Evolutionary conservation across 2,329 filamentous ascomycete species (phyloP), one percentile per base, ranked within the genome.

Genomic region (Arachnomyces sp.): DNA sequence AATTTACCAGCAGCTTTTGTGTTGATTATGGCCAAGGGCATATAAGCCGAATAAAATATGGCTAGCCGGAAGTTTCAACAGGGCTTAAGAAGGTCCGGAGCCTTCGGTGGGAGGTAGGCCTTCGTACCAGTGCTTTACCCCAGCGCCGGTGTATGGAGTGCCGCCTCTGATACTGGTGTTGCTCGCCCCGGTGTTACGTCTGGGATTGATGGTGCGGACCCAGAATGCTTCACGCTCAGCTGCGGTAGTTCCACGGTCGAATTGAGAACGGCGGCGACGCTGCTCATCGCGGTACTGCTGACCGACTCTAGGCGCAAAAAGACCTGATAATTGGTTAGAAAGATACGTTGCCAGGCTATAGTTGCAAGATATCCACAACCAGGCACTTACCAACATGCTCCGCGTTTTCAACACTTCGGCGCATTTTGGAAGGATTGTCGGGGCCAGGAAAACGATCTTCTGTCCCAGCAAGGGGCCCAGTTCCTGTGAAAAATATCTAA

Each of bases 351-450:
- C 5, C 9, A 25, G 20, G 9, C 5, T 9, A 25, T 9, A 25
- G 20, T 25, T 25, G 20, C 5, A 25, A 5, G 20, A 5, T 9
- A 25, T 25, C 9, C 9, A 29, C 31, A 32, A 43, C 34, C 36
- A 39, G 12, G 40, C 38, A 72, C 81, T 60, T 59, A 79, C 88
- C 88, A 50, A 90, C 79, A 55, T 86, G 81, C 57, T 87, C 82
- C 2, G 87, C 87, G 58, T 92, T 93, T 58, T 93, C 84, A 44
- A 84, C 82, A 50, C 84, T 92, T 44, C 88, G 77, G 64, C 87
- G 83, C 72, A 92, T 82, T 67, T 94, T 94, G 1, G 83, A 84
- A 40, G 79, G 74, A 55, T 94, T 94, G 65, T 94, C 86, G 0
- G 86, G 82, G 1, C 70, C 67, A 0, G 87, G 87, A 52, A 94